Evolutionary conservation across 2,329 filamentous ascomycete genomes (phyloP), one percentile per base, ranked within the genome.

Genomic region (Colletotrichum tofieldiae): DNA sequence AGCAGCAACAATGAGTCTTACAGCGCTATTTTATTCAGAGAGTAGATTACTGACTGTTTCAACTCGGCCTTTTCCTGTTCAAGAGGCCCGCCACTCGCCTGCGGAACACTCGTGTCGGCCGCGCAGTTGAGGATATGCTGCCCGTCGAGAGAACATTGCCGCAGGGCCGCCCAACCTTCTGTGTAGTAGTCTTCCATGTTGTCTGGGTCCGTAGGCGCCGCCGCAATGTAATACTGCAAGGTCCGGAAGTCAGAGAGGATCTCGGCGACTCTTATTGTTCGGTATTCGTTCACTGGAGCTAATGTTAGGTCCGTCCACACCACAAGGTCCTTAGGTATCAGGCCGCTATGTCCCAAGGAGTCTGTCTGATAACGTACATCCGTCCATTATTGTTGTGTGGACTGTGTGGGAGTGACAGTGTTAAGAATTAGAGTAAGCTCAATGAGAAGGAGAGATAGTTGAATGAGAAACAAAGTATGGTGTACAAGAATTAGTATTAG

Each of bases 91-190:
- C 89, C 89, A 58, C 79, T 80, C 58, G 86, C 80, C 55, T 83
- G 81, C 5, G 90, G 89, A 16, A 92, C 89, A 64, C 84, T 85
- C 20, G 89, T 89, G 79, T 92, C 90, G 51, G 90, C 90, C 29
- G 88, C 89, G 76, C 88, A 90, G 77, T 92, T 89, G 73, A 92
- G 85, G 75, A 92, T 91, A 80, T 91, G 86, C 77, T 91, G 89
- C 8, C 90, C 90, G 76, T 92, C 90, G 52, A 90, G 77, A 62
- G 86, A 84, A 81, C 90, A 92, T 81, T 92, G 90, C 52, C 90
- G 87, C 63, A 92, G 82, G 20, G 86, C 86, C 5, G 87, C 85
- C 89, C 89, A 92, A 29, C 90, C 90, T 74, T 91, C 89, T 16
- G 89, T 90, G 80, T 90, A 88, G 77, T 91, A 90, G 77, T 92